Base-by-base conservation (phyloP, 345 rosid genomes). In the Eucalyptus curtisii region DNA sequence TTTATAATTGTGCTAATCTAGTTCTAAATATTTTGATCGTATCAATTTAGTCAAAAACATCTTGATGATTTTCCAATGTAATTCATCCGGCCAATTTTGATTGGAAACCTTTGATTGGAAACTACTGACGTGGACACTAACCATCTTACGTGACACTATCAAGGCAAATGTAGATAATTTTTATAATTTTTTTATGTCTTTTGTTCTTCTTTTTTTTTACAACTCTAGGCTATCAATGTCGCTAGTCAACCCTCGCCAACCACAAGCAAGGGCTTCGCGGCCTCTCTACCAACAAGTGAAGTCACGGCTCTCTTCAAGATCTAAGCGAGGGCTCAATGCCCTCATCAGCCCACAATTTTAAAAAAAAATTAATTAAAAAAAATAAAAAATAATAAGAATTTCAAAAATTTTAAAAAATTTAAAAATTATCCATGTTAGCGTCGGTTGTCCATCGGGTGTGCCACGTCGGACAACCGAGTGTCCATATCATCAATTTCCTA, bases 121-220 rank as follows among this genome's bases (percentile, higher is more conserved):
- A 24, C 3, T 5, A 0, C 11, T 55, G 5, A 22, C 1, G 13
- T 20, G 61, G 11, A 55, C 61, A 24, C 30, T 0, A 4, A 1
- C 10, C 13, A 25, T 55, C 30, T 25, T 55, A 24, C 1, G 13
- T 24, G 13, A 24, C 6, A 24, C 3, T 55, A 6, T 10, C 30
- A 22, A 25, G 30, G 61, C 13, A 22, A 55, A 55, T 25, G 30
- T 22, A 6, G 1, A 55, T 0, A 55, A 55, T 55, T 24, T 55
- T 24, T 55, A 55, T 25, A 55, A 22, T 10, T 24, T 55, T 55
- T 55, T 10, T 19, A 52, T 52, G 25, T 4, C 30, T 55, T 55
- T 24, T 55, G 27, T 55, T 24, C 6, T 12, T 22, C 1, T 52
- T 1, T 19, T 53, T 53, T 52, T 20, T 20, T 52, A 52, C 57